Conservation (phyloP, 345 rosid genomes). For the Mercurialis annua region DNA sequence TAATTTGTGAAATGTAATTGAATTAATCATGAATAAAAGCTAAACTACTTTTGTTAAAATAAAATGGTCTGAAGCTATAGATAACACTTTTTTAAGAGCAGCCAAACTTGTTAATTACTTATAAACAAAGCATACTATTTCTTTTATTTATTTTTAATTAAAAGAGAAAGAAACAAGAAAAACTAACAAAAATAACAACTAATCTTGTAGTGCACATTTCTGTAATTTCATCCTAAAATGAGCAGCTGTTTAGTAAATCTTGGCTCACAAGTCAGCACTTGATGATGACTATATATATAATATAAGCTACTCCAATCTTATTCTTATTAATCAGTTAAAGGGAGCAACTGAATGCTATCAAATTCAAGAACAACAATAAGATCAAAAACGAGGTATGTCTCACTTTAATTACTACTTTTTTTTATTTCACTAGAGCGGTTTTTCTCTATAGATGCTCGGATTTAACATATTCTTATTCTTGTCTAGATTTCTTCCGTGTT, state of each 20-base stretch:
- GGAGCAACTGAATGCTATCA: not conserved
- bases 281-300: not conserved
- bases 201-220: not conserved
- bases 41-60: no score
- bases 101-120: not conserved
- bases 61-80: no score
- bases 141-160: not conserved
- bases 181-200: not conserved
- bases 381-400: not conserved
- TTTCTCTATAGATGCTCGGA: no score
- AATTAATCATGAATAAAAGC: no score
- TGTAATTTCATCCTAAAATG: not conserved
- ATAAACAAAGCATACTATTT: not conserved
- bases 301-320: no score
- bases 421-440: no score
- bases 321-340: not conserved
- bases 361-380: conserved; percentile 4
- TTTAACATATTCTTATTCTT: no score
- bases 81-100: not conserved
- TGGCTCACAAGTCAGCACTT: conserved; percentile 2
- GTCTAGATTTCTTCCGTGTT: no score
- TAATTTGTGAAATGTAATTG: no score
- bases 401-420: no score
- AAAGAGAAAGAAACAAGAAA: not conserved
- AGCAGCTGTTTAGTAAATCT: not conserved